phyloP scores from a whole-genome alignment of 2,329 filamentous ascomycete genomes.

The Neonectria coccinea region DNA sequence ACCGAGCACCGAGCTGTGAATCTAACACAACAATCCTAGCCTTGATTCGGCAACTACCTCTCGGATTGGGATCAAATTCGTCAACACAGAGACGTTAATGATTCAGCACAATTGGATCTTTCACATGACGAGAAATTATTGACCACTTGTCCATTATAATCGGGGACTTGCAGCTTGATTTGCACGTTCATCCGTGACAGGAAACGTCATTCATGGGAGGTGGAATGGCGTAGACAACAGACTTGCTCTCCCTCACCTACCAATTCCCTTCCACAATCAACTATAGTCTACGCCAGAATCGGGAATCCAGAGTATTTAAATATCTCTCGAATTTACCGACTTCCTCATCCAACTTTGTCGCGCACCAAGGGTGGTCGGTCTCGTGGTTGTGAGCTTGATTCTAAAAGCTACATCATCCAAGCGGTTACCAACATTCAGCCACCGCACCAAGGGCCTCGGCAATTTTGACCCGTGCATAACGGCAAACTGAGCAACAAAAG shows the following conservation, averaged over 20 bases:
- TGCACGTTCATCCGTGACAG: not conserved
- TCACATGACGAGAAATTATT: not conserved
- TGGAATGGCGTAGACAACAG: not conserved
- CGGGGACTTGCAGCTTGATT: not conserved
- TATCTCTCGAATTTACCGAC: not conserved
- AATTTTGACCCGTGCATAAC: not conserved
- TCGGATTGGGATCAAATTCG: not conserved
- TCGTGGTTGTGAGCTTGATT: not conserved
- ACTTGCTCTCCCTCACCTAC: not conserved
- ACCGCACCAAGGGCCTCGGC: not conserved
- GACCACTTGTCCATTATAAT: not conserved
- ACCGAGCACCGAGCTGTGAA: slow-evolving; percentile 12
- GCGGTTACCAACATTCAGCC: not conserved
- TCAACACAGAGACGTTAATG: not conserved
- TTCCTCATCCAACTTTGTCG: not conserved
- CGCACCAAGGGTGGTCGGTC: not conserved
- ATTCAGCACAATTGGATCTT: not conserved
- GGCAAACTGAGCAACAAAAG: not conserved
- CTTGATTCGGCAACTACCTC: not conserved
- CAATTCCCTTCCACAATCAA: not conserved
- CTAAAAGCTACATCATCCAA: not conserved
- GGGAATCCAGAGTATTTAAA: not conserved
- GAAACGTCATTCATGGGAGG: not conserved
- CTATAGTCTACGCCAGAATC: not conserved
- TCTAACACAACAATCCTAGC: not conserved